Base-by-base conservation (phyloP, 257 asterid species). In the Knoxia roxburghii region DNA sequence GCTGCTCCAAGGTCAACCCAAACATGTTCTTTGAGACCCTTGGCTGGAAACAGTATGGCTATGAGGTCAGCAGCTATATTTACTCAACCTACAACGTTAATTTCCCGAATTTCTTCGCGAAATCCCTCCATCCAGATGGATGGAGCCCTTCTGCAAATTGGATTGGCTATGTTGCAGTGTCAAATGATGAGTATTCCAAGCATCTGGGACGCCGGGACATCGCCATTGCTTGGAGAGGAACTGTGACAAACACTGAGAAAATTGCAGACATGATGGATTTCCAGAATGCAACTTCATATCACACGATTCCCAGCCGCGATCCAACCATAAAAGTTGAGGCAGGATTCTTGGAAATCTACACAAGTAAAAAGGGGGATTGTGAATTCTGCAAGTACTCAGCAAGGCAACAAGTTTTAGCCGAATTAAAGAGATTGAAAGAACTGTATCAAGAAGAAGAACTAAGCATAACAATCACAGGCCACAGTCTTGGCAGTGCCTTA, bases 391-490 rank as follows among this genome's bases (percentile, higher is more conserved):
- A 64, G 23, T 55, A 21, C 21, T 80, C 90, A 5, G 84, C 83
- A 0, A 51, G 85, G 61, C 76, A 82, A 18, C 87, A 79, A 21
- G 41, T 78, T 2, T 23, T 84, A 41, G 65, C 73, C 0, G 85
- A 80, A 40, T 54, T 84, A 4, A 72, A 72, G 1, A 67, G 76
- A 27, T 33, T 82, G 43, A 48, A 78, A 23, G 70, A 75, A 14
- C 73, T 49, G 29, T 79, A 73, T 60, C 58, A 76, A 2, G 0
- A 65, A 12, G 87, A 84, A 32, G 80, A 82, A 43, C 10, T 84
- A 29, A 84, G 90, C 78, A 65, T 82, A 13, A 80, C 87, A 0
- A 40, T 78, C 11, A 69, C 67, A 0, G 90, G 87, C 0, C 87
- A 84, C 35, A 82, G 81, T 58, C 49, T 84, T 14, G 90, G 90